phyloP scores from a whole-genome alignment of 2,329 filamentous ascomycete species.

The Biscogniauxia sp. region DNA sequence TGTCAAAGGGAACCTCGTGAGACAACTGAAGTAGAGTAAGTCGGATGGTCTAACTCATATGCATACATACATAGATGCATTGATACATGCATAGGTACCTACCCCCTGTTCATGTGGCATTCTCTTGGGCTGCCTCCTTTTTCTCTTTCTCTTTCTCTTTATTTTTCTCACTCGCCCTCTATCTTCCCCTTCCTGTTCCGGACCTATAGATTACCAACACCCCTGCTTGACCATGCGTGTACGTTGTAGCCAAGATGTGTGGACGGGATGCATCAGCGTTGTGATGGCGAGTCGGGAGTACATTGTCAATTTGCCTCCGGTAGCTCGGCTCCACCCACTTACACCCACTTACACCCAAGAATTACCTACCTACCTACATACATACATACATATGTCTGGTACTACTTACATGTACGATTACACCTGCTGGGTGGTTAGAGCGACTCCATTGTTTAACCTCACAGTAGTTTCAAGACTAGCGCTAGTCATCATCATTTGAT shows the following conservation, averaged over 20 bases:
- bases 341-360: no score
- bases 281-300: not conserved
- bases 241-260: not conserved
- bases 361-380: no score
- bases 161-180: no score
- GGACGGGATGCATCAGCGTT: not conserved
- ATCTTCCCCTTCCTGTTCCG: no score
- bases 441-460: not conserved
- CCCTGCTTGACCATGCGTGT: not conserved
- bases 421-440: not conserved
- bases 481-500: not conserved
- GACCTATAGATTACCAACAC: no score
- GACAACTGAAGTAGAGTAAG: not conserved
- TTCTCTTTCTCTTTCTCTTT: no score
- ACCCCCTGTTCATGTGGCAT: not conserved
- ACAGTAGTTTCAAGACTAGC: not conserved
- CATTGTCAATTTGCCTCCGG: not conserved
- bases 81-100: no score
- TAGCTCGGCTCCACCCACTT: not conserved
- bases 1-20: not conserved
- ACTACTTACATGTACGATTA: not conserved
- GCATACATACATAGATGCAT: no score
- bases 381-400: not conserved
- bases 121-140: not conserved
- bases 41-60: not conserved